Conservation (phyloP, 768 basidiomycete species). For the Auriscalpium vulgare region DNA sequence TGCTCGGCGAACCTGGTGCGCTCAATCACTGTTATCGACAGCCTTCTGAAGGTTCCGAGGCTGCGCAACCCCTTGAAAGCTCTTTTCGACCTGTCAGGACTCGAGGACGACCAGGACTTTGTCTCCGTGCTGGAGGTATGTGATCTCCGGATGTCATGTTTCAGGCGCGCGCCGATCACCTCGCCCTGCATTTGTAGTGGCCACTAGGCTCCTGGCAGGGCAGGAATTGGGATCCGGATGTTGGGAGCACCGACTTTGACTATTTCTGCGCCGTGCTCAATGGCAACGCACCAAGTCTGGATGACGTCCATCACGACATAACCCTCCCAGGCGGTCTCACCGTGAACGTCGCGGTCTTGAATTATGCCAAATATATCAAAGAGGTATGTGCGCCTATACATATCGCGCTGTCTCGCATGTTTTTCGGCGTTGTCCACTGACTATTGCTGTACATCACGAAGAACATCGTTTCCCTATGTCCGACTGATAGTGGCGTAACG, state of each 20-base stretch:
- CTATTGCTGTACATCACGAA: conserved; percentile 1
- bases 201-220: conserved; percentile 75
- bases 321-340: conserved; percentile 10
- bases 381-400: conserved; percentile 35
- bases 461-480: conserved; percentile 13
- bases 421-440: not conserved
- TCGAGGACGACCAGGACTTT: conserved; percentile 75
- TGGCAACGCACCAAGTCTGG: conserved; percentile 2
- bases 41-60: conserved; percentile 40
- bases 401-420: not conserved
- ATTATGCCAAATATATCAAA: conserved; percentile 75
- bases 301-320: not conserved
- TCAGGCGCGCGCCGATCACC: not conserved
- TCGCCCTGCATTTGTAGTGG: conserved; percentile 23
- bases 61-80: conserved; percentile 52
- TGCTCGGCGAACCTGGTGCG: conserved; percentile 57
- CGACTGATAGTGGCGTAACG: conserved; percentile 26
- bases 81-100: conserved; percentile 63
- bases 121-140: conserved; percentile 57
- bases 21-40: conserved; percentile 54
- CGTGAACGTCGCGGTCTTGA: conserved; percentile 53
- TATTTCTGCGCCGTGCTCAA: conserved; percentile 20
- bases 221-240: conserved; percentile 32
- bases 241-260: conserved; percentile 14
- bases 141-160: not conserved